These are phyloP conservation scores for Verticillium zaregamsianum DNA, from an alignment of 2,329 filamentous ascomycete species.

Conservation along the genomic window DNA sequence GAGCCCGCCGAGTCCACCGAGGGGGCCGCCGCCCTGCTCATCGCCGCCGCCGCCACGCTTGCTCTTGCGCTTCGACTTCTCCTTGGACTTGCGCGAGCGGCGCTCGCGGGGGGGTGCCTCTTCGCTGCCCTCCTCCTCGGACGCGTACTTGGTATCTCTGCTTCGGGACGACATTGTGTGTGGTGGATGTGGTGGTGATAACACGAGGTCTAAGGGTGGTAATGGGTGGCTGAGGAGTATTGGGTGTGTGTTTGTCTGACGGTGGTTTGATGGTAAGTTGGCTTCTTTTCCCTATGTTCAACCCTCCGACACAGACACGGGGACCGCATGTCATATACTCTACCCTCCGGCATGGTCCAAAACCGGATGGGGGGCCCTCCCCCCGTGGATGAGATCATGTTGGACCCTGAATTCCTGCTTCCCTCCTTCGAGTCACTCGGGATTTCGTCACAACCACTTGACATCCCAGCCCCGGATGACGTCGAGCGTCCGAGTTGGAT, in stretches of 20 bases:
- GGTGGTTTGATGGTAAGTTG: not conserved
- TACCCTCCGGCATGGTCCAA: constrained; percentile 8
- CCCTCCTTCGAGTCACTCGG: not conserved
- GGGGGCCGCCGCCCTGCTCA: constrained; percentile 12
- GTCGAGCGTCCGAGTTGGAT: not conserved
- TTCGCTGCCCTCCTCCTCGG: constrained; percentile 26
- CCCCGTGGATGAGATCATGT: constrained; percentile 15
- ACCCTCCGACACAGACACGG: not conserved
- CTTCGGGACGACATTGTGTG: constrained; percentile 22
- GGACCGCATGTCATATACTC: constrained; percentile 14
- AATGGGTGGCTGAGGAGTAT: not conserved
- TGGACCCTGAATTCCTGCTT: constrained; percentile 13
- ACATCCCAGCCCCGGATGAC: constrained; percentile 1
- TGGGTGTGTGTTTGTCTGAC: constrained; percentile 1
- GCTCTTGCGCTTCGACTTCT: constrained; percentile 18
- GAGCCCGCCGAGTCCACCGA: constrained; percentile 22
- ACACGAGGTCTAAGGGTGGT: constrained; percentile 10
- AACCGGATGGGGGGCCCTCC: constrained; percentile 11
- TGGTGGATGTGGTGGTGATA: constrained; percentile 1
- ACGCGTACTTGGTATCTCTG: constrained; percentile 29
- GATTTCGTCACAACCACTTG: constrained; percentile 3
- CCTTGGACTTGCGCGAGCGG: constrained; percentile 13
- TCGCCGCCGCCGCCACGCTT: not conserved
- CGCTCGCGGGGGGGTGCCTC: constrained; percentile 18
- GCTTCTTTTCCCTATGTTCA: constrained; percentile 1